Conservation (phyloP, 768 basidiomycete genomes). For the Xerocomellus intermedius region DNA sequence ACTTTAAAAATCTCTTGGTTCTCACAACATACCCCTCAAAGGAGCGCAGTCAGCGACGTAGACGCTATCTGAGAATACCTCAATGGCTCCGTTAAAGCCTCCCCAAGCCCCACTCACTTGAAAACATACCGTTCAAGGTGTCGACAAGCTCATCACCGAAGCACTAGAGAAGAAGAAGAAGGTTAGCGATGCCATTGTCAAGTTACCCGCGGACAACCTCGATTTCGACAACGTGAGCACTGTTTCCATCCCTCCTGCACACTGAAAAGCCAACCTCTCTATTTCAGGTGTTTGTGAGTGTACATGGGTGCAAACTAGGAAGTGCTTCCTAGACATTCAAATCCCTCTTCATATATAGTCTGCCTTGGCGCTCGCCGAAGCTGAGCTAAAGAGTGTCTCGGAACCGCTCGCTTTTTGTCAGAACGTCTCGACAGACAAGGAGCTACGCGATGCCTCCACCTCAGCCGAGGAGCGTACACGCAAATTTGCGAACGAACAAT, state of each 20-base stretch:
- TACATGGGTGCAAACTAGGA: not conserved
- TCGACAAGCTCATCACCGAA: constrained; percentile 54
- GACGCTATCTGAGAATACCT: not conserved
- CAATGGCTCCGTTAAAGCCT: constrained; percentile 51
- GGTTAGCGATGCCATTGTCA: constrained; percentile 57
- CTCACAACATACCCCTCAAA: not conserved
- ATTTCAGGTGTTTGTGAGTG: constrained; percentile 69
- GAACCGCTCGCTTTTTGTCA: constrained; percentile 76
- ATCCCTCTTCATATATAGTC: constrained; percentile 37
- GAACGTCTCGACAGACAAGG: constrained; percentile 71
- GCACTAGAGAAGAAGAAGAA: constrained; percentile 56
- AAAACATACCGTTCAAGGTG: constrained; percentile 63
- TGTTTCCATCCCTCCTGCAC: not conserved
- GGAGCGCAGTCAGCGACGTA: not conserved
- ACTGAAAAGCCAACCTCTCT: not conserved
- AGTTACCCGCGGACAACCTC: constrained; percentile 53
- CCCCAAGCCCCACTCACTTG: constrained; percentile 67
- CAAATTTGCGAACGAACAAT: constrained; percentile 69
- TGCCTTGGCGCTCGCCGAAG: constrained; percentile 59
- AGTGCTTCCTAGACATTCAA: constrained; percentile 16
- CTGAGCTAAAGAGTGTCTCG: constrained; percentile 45
- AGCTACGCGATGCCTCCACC: constrained; percentile 75
- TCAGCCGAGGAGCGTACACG: constrained; percentile 63
- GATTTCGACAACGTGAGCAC: constrained; percentile 63
- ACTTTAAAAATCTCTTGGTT: not conserved